phyloP scores from a whole-genome alignment of 768 basidiomycete species.

The Russula emetica region DNA sequence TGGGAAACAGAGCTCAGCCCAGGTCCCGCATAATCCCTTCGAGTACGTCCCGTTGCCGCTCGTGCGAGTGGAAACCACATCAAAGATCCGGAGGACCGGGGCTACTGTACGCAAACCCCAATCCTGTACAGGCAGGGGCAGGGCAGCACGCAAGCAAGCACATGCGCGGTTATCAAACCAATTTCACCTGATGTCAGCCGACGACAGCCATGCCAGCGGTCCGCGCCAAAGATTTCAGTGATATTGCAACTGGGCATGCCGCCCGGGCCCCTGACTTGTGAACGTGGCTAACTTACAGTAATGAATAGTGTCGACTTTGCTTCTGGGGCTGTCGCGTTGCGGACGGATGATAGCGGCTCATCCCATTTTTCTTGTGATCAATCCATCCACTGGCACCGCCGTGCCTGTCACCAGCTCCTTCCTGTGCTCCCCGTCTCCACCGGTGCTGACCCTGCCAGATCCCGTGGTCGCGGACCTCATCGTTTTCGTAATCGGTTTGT shows the following conservation, averaged over 20 bases:
- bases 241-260: not conserved
- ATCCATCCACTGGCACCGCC: not conserved
- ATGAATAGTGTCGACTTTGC: not conserved
- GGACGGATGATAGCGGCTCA: not conserved
- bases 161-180: not conserved
- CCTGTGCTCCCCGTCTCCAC: not conserved
- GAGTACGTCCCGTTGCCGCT: slow-evolving; percentile 15
- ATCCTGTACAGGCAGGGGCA: not conserved
- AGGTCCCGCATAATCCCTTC: slow-evolving; percentile 7
- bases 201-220: not conserved
- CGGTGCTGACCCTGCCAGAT: not conserved
- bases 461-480: not conserved
- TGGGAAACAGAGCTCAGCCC: not conserved
- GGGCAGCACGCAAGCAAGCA: not conserved
- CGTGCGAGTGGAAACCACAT: slow-evolving; percentile 9
- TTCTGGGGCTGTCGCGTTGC: not conserved
- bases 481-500: not conserved
- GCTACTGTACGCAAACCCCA: not conserved
- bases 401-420: not conserved
- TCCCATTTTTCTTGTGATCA: not conserved
- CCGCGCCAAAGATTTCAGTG: not conserved
- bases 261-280: slow-evolving; percentile 1
- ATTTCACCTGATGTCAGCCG: slow-evolving; percentile 4
- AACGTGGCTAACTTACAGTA: not conserved
- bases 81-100: not conserved